phyloP scores from a whole-genome alignment of 2,329 filamentous ascomycete genomes.

The Apiospora hydei region DNA sequence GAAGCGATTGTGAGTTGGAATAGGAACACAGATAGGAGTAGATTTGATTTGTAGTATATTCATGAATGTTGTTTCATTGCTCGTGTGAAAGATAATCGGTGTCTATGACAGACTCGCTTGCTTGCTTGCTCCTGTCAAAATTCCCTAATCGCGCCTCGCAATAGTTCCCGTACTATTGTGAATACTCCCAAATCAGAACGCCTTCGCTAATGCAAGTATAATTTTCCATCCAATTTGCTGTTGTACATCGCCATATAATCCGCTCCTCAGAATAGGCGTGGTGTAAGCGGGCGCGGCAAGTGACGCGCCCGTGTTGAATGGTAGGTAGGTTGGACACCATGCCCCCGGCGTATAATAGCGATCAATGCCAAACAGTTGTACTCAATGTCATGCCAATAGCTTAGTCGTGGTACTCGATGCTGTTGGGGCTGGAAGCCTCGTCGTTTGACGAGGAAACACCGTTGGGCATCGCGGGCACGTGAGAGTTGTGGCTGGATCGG shows the following conservation, averaged over 20 bases:
- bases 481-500: constrained; percentile 29
- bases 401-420: constrained; percentile 39
- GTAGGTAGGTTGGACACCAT: background rate
- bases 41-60: background rate
- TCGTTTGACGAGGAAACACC: constrained; percentile 34
- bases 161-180: background rate
- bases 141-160: background rate
- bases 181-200: constrained; percentile 1
- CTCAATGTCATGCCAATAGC: too few relatives aligned
- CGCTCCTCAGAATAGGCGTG: background rate
- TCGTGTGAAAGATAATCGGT: background rate
- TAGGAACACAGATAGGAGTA: background rate
- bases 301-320: background rate
- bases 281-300: background rate
- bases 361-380: background rate
- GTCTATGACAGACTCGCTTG: background rate
- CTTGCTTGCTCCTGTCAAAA: background rate
- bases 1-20: background rate
- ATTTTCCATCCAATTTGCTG: background rate
- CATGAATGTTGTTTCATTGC: background rate
- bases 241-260: background rate
- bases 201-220: background rate
- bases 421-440: constrained; percentile 29
- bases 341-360: background rate
- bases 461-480: constrained; percentile 36